Base-by-base conservation (phyloP, 768 basidiomycete species). In the Glaciozyma antarctica region DNA sequence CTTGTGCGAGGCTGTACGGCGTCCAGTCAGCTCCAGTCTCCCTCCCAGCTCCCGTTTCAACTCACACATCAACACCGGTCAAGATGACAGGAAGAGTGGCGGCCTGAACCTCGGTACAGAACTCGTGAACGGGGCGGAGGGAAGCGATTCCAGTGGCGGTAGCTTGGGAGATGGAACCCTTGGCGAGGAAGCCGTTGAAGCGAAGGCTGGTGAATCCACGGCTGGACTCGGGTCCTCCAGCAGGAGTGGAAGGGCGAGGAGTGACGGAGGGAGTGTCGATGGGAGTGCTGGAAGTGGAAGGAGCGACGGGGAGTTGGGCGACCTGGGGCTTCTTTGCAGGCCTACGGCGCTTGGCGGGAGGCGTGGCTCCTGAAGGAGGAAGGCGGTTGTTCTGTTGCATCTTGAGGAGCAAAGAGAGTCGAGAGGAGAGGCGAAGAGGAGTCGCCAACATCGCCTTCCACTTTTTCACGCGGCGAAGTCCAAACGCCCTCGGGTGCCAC, bases 41-140 rank as follows among this genome's bases (percentile, higher is more conserved):
- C 15, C 0, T 30, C 28, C 5, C 9, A 1, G 21, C 32, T 54
- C 21, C 28, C 13, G 22, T 19, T 17, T 4, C 32, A 17, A 34
- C 63, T 60, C 58, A 64, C 58, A 59, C 38, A 32, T 63, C 62
- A 38, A 57, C 63, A 15, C 69, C 69, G 17, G 71, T 69, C 30
- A 72, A 44, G 44, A 66, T 66, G 19, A 63, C 62, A 12, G 72
- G 72, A 9, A 72, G 26, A 6, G 72, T 72, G 41, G 61, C 51
- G 15, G 69, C 72, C 65, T 72, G 72, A 1, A 72, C 72, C 16
- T 66, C 51, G 0, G 72, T 71, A 61, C 66, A 67, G 55, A 57
- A 58, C 44, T 58, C 58, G 58, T 58, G 58, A 22, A 58, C 58
- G 30, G 58, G 58, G 15, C 58, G 43, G 9, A 58, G 28, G 44